Evolutionary conservation across 306 rosid genomes (phyloP), one percentile per base, ranked within the genome.

Genomic region (Pterocarpus macrocarpus): DNA sequence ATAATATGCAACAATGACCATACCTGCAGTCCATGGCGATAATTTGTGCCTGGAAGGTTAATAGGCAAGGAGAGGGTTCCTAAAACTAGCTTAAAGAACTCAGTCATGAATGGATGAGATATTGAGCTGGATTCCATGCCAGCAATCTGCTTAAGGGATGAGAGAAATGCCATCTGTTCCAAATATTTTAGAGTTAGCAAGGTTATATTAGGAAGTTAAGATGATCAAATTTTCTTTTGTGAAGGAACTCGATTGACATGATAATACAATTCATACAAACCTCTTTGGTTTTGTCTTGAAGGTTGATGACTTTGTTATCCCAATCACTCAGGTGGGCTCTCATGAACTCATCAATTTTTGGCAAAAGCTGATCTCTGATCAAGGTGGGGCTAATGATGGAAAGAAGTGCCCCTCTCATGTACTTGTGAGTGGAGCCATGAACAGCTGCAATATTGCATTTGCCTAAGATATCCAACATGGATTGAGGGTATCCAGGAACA

Each of bases 401-500:
- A 79, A 96, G 94, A 66, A 96, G 70, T 75, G 99, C 93, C 15
- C 92, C 98, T 91, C 98, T 90, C 97, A 93, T 88, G 88, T 91
- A 86, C 91, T 90, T 96, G 83, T 96, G 99, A 14, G 97, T 86
- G 90, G 94, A 85, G 90, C 99, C 98, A 86, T 96, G 94, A 75
- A 93, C 97, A 81, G 99, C 99, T 69, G 99, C 99, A 79, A 96
- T 96, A 80, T 96, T 96, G 80, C 97, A 86, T 85, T 87, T 90
- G 16, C 99, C 99, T 53, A 96, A 80, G 53, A 96, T 90, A 70
- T 96, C 99, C 43, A 96, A 87, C 99, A 96, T 96, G 77, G 99
- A 96, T 57, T 90, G 96, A 13, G 99, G 99, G 86, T 96, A 96
- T 11, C 99, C 99, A 41, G 99, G 99, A 83, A 96, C 97, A 57